Conservation (phyloP, 306 rosid species). For the Ormosia emarginata region DNA sequence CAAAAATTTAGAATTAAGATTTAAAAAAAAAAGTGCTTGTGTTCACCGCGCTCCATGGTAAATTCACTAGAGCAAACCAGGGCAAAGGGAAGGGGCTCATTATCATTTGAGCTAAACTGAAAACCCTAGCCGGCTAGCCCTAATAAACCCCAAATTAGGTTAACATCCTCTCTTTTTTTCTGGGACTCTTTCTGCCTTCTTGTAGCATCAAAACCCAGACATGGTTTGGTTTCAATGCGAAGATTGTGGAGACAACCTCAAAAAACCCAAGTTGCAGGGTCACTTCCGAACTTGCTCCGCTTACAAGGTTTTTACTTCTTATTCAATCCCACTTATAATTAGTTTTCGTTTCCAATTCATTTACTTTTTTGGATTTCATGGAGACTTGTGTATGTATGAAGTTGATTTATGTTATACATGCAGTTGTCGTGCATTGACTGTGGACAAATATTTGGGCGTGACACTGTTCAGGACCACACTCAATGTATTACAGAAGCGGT, state of each 20-base stretch:
- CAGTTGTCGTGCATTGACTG: slow-evolving; percentile 96
- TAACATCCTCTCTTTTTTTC: neutral
- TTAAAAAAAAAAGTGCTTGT: neutral
- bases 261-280: slow-evolving; percentile 69
- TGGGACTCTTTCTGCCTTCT: neutral
- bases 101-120: neutral
- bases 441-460: slow-evolving; percentile 70
- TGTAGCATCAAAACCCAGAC: neutral
- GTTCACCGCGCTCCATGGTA: neutral
- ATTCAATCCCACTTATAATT: neutral
- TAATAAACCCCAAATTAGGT: slow-evolving; percentile 13
- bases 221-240: slow-evolving; percentile 99
- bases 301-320: slow-evolving; percentile 41
- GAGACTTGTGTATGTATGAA: neutral
- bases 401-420: slow-evolving; percentile 29
- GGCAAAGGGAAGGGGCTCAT: neutral
- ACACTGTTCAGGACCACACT: slow-evolving; percentile 72
- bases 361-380: neutral
- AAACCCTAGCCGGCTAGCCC: slow-evolving; percentile 31
- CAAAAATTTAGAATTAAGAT: no score
- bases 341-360: neutral
- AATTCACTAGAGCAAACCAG: neutral
- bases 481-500: slow-evolving; percentile 93
- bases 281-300: slow-evolving; percentile 87
- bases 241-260: slow-evolving; percentile 87